Evolutionary conservation across 306 rosid species (phyloP).

Genomic region (Vicia sativa): DNA sequence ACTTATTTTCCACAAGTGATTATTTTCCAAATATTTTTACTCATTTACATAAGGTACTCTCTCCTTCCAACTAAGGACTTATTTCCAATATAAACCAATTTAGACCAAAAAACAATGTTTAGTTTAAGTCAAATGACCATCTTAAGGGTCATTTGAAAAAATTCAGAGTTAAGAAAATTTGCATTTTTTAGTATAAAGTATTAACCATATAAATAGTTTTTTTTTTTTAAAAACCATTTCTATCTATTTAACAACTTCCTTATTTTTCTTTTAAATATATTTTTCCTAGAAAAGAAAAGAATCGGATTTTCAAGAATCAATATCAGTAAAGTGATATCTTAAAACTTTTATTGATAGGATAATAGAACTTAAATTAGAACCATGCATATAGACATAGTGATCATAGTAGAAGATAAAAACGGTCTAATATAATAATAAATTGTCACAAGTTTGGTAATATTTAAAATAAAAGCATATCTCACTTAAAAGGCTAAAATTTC

Average conservation of each 20-base stretch:
- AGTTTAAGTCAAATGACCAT: slow-evolving; percentile 20
- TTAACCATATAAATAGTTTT: slow-evolving; percentile 5
- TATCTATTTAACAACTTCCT: slow-evolving; percentile 8
- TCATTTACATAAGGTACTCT: slow-evolving; percentile 26
- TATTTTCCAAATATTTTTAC: slow-evolving; percentile 34
- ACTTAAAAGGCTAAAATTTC: slow-evolving; percentile 12
- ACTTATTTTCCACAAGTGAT: slow-evolving; percentile 25
- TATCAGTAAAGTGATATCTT: slow-evolving; percentile 24
- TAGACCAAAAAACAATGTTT: background rate
- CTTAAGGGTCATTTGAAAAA: background rate
- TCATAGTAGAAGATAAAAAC: slow-evolving; percentile 10
- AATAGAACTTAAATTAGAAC: slow-evolving; percentile 2
- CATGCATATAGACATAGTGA: background rate
- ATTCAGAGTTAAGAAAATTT: too few species aligned
- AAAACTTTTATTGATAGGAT: slow-evolving; percentile 33
- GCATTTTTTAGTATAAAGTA: background rate
- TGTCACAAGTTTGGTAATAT: slow-evolving; percentile 13
- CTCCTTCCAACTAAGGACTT: slow-evolving; percentile 24
- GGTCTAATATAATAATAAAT: background rate
- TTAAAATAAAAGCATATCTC: slow-evolving; percentile 29
- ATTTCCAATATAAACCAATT: background rate
- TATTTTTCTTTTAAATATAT: background rate
- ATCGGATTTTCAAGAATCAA: slow-evolving; percentile 30
- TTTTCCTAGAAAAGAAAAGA: slow-evolving; percentile 14
- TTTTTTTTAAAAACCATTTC: slow-evolving; percentile 13